phyloP scores from a whole-genome alignment of 805 yeast genomes.

The Saturnispora zaruensis region DNA sequence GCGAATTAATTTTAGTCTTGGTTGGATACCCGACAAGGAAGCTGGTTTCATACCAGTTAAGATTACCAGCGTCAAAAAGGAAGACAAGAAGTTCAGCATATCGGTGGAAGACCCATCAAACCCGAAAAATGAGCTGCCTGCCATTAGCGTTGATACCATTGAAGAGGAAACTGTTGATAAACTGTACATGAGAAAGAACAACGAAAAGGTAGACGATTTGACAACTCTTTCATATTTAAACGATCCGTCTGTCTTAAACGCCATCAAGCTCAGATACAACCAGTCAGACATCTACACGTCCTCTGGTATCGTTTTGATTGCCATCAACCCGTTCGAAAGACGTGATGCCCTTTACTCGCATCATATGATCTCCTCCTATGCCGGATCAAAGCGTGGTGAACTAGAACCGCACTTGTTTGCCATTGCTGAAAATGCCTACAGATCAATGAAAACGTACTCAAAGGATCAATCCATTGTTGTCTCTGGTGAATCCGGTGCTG shows the following conservation, averaged over 20 bases:
- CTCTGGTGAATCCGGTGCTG: slow-evolving; percentile 98
- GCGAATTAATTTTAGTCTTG: slow-evolving; percentile 37
- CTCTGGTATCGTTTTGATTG: slow-evolving; percentile 93
- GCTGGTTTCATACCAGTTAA: slow-evolving; percentile 73
- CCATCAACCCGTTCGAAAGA: slow-evolving; percentile 90
- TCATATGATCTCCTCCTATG: slow-evolving; percentile 89
- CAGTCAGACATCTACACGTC: slow-evolving; percentile 91
- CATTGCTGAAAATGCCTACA: slow-evolving; percentile 94
- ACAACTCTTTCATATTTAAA: slow-evolving; percentile 86
- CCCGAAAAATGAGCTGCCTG: slow-evolving; percentile 32
- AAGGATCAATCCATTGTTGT: slow-evolving; percentile 93
- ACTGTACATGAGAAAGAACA: slow-evolving; percentile 82
- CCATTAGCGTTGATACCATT: slow-evolving; percentile 40
- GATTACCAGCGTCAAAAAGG: slow-evolving; percentile 37
- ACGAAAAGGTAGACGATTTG: slow-evolving; percentile 91
- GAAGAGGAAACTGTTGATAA: slow-evolving; percentile 48
- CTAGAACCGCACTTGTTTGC: slow-evolving; percentile 96
- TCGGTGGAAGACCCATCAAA: slow-evolving; percentile 45
- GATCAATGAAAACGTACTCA: slow-evolving; percentile 82
- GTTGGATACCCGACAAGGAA: slow-evolving; percentile 72
- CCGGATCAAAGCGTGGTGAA: slow-evolving; percentile 89
- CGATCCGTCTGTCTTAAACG: slow-evolving; percentile 94
- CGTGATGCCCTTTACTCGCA: slow-evolving; percentile 86
- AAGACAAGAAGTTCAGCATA: slow-evolving; percentile 38
- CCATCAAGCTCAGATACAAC: slow-evolving; percentile 80